Conservation (phyloP, 2,329 filamentous ascomycete species). For the Pestalotiopsis sp. region DNA sequence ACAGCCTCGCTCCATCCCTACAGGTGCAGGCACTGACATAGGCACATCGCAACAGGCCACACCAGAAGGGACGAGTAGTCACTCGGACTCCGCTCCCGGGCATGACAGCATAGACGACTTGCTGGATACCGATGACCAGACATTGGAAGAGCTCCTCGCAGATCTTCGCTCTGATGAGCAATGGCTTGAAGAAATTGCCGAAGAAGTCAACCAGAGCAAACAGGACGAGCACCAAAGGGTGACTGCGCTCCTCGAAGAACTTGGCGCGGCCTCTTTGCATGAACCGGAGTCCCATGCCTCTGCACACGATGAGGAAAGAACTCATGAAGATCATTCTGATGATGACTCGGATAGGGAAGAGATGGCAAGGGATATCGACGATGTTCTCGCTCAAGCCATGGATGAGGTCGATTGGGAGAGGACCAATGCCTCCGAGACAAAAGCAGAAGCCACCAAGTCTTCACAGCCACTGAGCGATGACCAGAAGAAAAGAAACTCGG, state of each 20-base stretch:
- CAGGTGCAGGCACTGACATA: constrained; percentile 8
- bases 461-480: background rate
- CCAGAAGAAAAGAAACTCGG: background rate
- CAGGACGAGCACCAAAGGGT: constrained; percentile 33
- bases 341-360: constrained; percentile 52
- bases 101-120: constrained; percentile 37
- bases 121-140: constrained; percentile 52
- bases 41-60: constrained; percentile 10
- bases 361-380: constrained; percentile 46
- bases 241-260: constrained; percentile 32
- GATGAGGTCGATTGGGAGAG: constrained; percentile 46
- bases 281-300: constrained; percentile 1
- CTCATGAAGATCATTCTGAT: constrained; percentile 7
- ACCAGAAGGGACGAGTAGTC: background rate
- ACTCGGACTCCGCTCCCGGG: background rate
- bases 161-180: constrained; percentile 38
- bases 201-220: constrained; percentile 21
- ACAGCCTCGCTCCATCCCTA: constrained; percentile 8
- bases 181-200: constrained; percentile 31
- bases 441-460: background rate
- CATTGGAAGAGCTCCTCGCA: constrained; percentile 52
- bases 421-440: constrained; percentile 10
- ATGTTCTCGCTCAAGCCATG: constrained; percentile 45
- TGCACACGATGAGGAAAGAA: background rate
- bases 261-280: constrained; percentile 24